Conservation (phyloP, 169 alveolate species). For the Plasmodium fragile region DNA sequence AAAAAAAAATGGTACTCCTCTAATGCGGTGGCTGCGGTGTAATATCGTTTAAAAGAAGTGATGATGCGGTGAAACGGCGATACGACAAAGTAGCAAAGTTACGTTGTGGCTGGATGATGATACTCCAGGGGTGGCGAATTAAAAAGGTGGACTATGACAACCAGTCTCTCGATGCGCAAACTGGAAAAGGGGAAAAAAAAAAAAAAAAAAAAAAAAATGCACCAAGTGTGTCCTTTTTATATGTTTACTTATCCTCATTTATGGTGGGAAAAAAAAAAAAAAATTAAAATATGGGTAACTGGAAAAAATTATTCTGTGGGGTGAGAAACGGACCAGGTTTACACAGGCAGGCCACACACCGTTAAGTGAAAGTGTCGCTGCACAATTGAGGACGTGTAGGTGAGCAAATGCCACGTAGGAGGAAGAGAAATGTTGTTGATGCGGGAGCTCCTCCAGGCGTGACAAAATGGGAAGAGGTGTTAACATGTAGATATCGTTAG, state of each 20-base stretch:
- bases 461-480: background rate
- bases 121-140: background rate
- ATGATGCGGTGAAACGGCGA: background rate
- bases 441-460: background rate
- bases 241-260: background rate
- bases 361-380: background rate
- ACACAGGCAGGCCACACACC: background rate
- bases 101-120: background rate
- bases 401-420: background rate
- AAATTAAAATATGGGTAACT: no score
- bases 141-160: background rate
- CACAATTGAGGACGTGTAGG: background rate
- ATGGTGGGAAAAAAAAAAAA: background rate
- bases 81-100: background rate
- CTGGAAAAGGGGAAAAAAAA: background rate
- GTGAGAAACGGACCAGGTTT: background rate
- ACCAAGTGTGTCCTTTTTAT: background rate
- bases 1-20: background rate
- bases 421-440: background rate
- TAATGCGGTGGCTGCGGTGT: background rate
- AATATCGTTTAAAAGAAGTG: background rate
- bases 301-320: background rate
- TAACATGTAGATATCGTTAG: background rate
- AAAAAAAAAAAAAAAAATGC: background rate
- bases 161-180: background rate